Conservation (phyloP, 2,329 filamentous ascomycete genomes). For the Fusarium fujikuroi region DNA sequence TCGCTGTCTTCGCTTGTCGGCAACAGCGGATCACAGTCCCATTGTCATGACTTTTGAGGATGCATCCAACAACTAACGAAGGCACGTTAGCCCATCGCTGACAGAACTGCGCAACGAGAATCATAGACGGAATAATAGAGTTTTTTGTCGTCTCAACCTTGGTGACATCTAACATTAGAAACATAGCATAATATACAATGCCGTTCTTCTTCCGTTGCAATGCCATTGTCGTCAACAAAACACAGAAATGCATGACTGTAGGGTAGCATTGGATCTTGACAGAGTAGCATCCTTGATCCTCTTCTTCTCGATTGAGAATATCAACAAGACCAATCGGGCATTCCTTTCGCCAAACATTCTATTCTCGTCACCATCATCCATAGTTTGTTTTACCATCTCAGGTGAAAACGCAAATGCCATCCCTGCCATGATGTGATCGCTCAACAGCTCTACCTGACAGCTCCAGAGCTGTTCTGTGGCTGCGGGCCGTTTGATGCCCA, state of each 20-base stretch:
- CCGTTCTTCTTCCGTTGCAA: background rate
- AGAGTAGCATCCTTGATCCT: background rate
- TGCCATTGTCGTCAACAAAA: background rate
- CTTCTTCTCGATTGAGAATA: background rate
- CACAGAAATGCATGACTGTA: background rate
- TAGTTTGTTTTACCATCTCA: constrained; percentile 22
- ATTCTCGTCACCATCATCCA: background rate
- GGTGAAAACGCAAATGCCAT: constrained; percentile 1
- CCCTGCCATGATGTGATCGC: constrained; percentile 12
- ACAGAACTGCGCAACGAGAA: no score
- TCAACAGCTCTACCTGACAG: background rate
- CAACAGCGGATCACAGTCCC: background rate
- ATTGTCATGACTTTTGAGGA: no score
- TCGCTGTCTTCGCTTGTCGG: background rate
- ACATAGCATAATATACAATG: background rate
- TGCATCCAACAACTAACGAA: accelerated
- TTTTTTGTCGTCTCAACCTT: background rate
- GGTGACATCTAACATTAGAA: background rate
- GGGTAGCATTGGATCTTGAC: background rate
- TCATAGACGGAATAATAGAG: background rate
- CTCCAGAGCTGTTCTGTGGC: background rate
- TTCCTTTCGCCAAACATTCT: background rate
- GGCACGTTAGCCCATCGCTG: accelerated
- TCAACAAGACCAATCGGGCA: background rate
- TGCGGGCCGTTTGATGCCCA: constrained; percentile 13